phyloP scores from a whole-genome alignment of 1,284 basidiomycete genomes.

The Trichosporon sp. region DNA sequence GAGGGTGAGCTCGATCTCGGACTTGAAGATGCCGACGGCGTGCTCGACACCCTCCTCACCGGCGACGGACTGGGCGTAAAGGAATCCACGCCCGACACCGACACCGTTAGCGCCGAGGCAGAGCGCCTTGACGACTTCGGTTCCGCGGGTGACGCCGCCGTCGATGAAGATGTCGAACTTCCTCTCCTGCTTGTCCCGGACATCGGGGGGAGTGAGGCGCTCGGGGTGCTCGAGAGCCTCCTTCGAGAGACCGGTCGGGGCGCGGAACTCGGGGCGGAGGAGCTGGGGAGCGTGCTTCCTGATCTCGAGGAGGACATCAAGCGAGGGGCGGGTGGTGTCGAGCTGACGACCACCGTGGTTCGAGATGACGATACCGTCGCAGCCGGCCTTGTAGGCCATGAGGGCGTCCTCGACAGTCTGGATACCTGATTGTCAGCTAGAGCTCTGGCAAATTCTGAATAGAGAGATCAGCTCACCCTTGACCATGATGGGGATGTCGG shows the following conservation, averaged over 20 bases:
- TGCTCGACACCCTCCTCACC: conserved; percentile 79
- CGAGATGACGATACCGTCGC: conserved; percentile 59
- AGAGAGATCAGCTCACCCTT: conserved; percentile 62
- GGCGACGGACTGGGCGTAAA: conserved; percentile 90
- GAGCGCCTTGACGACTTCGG: conserved; percentile 87
- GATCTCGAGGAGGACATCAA: conserved; percentile 76
- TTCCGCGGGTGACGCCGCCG: conserved; percentile 81
- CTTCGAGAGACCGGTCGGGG: conserved; percentile 39
- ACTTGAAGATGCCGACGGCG: conserved; percentile 60
- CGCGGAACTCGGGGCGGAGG: conserved; percentile 47
- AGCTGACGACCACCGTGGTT: conserved; percentile 61
- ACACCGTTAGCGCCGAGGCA: conserved; percentile 88
- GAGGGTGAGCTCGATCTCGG: conserved; percentile 69
- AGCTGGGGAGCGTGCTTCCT: conserved; percentile 57
- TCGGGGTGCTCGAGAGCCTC: conserved; percentile 66
- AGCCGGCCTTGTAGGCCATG: conserved; percentile 57
- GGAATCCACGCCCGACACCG: conserved; percentile 82
- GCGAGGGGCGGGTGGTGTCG: conserved; percentile 64
- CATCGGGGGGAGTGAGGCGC: conserved; percentile 61
- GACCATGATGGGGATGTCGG: conserved; percentile 77
- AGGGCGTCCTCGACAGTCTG: conserved; percentile 60
- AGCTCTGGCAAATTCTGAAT: background rate
- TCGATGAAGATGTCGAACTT: conserved; percentile 75
- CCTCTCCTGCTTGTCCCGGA: conserved; percentile 19
- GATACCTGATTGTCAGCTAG: conserved; percentile 58